A percentile compares a stretch with the other conserved stretches of the same genome.
phyloP scores from a whole-genome alignment of 495 filamentous ascomycete species.

The Physcia stellaris region DNA sequence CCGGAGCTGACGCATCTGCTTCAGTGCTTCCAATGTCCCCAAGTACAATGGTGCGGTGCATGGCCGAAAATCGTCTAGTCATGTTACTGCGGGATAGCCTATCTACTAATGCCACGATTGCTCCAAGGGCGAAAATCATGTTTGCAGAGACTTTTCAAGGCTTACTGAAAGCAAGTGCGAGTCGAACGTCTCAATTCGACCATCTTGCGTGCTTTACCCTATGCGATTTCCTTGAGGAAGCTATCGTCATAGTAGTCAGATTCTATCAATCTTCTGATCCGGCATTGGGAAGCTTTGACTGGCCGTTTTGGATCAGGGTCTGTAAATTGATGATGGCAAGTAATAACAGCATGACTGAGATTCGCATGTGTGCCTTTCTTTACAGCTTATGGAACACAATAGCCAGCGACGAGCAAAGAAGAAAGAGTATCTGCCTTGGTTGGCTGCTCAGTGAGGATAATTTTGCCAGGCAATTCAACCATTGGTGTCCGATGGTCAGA shows the following conservation, averaged over 20 bases:
- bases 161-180: constrained; percentile 58
- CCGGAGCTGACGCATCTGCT: constrained; percentile 53
- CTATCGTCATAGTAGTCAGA: constrained; percentile 43
- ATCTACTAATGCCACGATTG: constrained; percentile 46
- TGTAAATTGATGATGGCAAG: constrained; percentile 73
- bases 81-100: constrained; percentile 79
- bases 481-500: constrained; percentile 98
- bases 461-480: constrained; percentile 79
- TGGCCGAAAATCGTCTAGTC: constrained; percentile 86
- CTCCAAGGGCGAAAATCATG: constrained; percentile 44
- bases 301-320: constrained; percentile 81
- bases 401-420: constrained; percentile 49
- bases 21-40: constrained; percentile 50
- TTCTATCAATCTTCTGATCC: constrained; percentile 36
- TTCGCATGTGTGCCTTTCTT: constrained; percentile 76
- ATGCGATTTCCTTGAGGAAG: constrained; percentile 86
- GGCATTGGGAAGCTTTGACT: constrained; percentile 43
- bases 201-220: constrained; percentile 83
- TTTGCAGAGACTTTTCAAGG: constrained; percentile 70
- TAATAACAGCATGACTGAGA: constrained; percentile 88
- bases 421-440: constrained; percentile 56
- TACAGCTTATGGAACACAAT: constrained; percentile 72
- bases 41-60: constrained; percentile 59
- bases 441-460: constrained; percentile 68
- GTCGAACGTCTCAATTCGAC: constrained; percentile 69